Percentiles rank a stretch among this genome's conserved stretches.
Conservation (phyloP, 768 basidiomycete genomes). For the Suillus clintonianus region DNA sequence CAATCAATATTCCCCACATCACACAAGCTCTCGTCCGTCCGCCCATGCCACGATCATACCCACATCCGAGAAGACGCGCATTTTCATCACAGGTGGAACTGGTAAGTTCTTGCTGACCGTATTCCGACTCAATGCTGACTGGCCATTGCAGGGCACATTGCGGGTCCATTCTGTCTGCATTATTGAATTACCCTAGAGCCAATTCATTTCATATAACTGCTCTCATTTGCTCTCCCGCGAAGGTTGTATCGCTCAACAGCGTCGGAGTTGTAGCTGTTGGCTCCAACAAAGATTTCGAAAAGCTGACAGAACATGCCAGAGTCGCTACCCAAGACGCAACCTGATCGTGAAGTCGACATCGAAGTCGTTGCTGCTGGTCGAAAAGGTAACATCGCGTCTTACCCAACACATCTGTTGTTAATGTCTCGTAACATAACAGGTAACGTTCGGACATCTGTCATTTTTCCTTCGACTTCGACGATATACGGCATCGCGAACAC, state of each 20-base stretch:
- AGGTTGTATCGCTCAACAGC: conserved; percentile 24
- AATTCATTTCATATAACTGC: conserved; percentile 45
- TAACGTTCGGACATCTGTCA: conserved; percentile 51
- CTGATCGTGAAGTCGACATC: conserved; percentile 53
- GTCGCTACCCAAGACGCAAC: conserved; percentile 43
- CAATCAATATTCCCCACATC: too few relatives aligned
- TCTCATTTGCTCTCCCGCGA: conserved; percentile 46
- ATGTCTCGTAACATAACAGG: conserved; percentile 36
- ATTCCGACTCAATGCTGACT: background rate
- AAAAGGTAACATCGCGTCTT: conserved; percentile 35
- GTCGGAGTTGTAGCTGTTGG: conserved; percentile 33
- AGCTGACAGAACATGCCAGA: conserved; percentile 47
- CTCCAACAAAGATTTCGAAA: conserved; percentile 40
- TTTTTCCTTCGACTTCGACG: conserved; percentile 53
- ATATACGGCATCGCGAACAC: conserved; percentile 60
- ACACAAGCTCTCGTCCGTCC: background rate
- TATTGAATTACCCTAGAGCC: too few relatives aligned
- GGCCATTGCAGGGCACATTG: conserved; percentile 34
- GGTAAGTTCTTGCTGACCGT: conserved; percentile 13
- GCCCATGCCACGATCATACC: background rate
- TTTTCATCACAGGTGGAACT: conserved; percentile 18
- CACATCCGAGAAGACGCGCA: background rate
- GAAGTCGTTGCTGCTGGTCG: conserved; percentile 47
- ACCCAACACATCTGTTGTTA: background rate
- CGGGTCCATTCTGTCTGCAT: too few relatives aligned